Evolutionary conservation across 148 eudicot species (phyloP), one percentile per base, ranked within the genome.

Genomic region (Talinum fruticosum): DNA sequence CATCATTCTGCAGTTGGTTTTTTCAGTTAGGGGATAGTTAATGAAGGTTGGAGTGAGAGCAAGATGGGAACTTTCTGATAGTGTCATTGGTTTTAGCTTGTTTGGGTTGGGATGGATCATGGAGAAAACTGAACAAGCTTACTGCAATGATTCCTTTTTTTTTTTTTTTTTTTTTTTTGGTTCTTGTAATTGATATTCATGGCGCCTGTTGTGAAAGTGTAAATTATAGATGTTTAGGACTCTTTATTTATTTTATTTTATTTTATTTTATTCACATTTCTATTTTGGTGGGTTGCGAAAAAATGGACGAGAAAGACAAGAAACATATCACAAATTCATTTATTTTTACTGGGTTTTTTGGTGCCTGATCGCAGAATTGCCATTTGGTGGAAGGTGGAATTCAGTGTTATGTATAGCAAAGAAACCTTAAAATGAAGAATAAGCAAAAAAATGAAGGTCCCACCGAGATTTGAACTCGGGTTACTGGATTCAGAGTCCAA

Each of bases 401-500:
- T n/a, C n/a, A n/a, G n/a, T n/a, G n/a, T n/a, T n/a, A n/a, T n/a
- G n/a, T n/a, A n/a, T n/a, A n/a, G n/a, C n/a, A n/a, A n/a, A n/a
- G n/a, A n/a, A n/a, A n/a, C n/a, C n/a, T n/a, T n/a, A n/a, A n/a
- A n/a, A n/a, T n/a, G n/a, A n/a, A n/a, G n/a, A n/a, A n/a, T 0
- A 68, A 69, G 12, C 35, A 23, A 0, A 0, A 28, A 30, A 33
- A 68, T n/a, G 3, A 23, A 87, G 87, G 86, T 87, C 89, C 89
- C 76, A 90, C 91, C 88, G 88, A 88, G 90, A 86, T 45, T 89
- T 87, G 90, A 87, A 89, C 90, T 85, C 88, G 92, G 90, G 91
- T 90, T 88, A 88, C 88, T 88, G 87, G 88, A 88, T 90, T 90
- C 89, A 88, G 91, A 88, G 89, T 86, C 91, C 85, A 87, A 89